Evolutionary conservation across 2,329 filamentous ascomycete species (phyloP).

Genomic region (Dichotomopilus funicola): DNA sequence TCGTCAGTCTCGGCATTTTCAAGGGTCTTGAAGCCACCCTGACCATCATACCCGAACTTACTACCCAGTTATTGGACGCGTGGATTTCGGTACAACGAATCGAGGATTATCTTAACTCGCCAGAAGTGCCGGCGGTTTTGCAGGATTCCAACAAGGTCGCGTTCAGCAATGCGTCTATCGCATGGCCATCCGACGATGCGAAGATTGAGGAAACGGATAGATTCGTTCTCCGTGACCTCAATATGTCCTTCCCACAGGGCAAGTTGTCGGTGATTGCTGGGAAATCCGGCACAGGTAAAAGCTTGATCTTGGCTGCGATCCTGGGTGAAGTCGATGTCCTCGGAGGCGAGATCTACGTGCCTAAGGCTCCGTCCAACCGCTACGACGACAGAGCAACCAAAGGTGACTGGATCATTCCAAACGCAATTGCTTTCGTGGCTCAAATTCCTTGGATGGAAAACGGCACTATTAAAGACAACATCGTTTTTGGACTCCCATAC

Average conservation of each 20-base stretch:
- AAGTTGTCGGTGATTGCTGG: slow-evolving; percentile 71
- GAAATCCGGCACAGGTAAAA: slow-evolving; percentile 73
- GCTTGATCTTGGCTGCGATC: slow-evolving; percentile 64
- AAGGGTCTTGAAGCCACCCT: slow-evolving; percentile 66
- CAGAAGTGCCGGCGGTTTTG: slow-evolving; percentile 54
- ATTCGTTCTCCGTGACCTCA: slow-evolving; percentile 60
- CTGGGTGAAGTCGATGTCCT: slow-evolving; percentile 70
- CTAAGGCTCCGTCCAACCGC: slow-evolving; percentile 47
- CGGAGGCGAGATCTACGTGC: slow-evolving; percentile 52
- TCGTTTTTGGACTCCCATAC: slow-evolving; percentile 67
- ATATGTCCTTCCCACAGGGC: slow-evolving; percentile 58
- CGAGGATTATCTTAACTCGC: slow-evolving; percentile 60
- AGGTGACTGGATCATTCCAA: slow-evolving; percentile 62
- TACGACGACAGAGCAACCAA: slow-evolving; percentile 56
- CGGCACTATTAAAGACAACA: slow-evolving; percentile 69
- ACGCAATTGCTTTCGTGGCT: slow-evolving; percentile 66
- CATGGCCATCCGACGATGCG: slow-evolving; percentile 62
- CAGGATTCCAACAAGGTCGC: slow-evolving; percentile 52
- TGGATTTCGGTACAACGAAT: slow-evolving; percentile 68
- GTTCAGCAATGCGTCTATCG: slow-evolving; percentile 62
- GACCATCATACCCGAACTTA: slow-evolving; percentile 65
- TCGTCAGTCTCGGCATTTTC: slow-evolving; percentile 71
- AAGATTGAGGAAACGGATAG: slow-evolving; percentile 49
- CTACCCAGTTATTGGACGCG: slow-evolving; percentile 64
- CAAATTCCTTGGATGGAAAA: slow-evolving; percentile 86